Conservation (phyloP, 106 monocot genomes). For the Hemerocallis citrina region DNA sequence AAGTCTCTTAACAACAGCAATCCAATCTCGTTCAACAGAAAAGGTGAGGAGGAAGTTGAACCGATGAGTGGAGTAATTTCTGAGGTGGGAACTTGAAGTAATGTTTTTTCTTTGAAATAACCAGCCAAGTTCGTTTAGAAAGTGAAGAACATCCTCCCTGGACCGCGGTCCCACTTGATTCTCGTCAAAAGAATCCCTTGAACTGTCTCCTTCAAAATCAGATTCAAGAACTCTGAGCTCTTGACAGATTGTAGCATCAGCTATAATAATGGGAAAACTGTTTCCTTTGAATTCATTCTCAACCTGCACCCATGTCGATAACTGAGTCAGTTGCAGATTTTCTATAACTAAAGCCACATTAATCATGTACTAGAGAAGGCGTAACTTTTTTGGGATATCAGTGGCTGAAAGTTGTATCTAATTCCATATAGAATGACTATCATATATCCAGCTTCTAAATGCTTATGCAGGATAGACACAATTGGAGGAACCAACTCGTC, state of each 20-base stretch:
- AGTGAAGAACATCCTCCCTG: slow-evolving; percentile 63
- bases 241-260: slow-evolving; percentile 60
- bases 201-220: slow-evolving; percentile 43
- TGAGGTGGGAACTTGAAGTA: background rate
- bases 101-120: slow-evolving; percentile 62
- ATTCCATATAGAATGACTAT: too few relatives aligned
- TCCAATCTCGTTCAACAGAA: slow-evolving; percentile 77
- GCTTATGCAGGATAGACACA: too few relatives aligned
- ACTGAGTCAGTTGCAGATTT: too few relatives aligned
- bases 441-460: too few relatives aligned
- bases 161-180: slow-evolving; percentile 19
- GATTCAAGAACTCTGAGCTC: slow-evolving; percentile 74
- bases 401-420: too few relatives aligned
- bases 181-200: slow-evolving; percentile 14
- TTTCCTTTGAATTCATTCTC: slow-evolving; percentile 97
- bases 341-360: too few relatives aligned
- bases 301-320: slow-evolving; percentile 32
- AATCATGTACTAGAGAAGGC: too few relatives aligned
- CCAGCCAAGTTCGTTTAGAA: slow-evolving; percentile 97
- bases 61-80: slow-evolving; percentile 50
- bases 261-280: slow-evolving; percentile 81
- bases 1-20: slow-evolving; percentile 45
- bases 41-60: slow-evolving; percentile 78
- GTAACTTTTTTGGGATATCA: too few relatives aligned
- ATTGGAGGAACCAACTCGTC: too few relatives aligned